These are phyloP conservation scores for Filobasidium floriforme DNA, from an alignment of 768 basidiomycete species.

Conservation along the genomic window DNA sequence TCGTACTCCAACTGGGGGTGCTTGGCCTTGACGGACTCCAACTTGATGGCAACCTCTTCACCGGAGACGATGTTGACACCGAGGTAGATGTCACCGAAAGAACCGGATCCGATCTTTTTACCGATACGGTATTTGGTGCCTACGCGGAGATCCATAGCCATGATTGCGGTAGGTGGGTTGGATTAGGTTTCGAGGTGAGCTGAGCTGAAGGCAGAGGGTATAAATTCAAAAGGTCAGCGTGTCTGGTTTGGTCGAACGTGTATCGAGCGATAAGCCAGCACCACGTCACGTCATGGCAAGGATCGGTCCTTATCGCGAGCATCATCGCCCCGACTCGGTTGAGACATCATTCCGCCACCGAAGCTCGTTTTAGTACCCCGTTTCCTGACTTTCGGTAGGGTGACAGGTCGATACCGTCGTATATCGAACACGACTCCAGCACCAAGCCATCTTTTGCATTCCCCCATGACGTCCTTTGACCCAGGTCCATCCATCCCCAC, in stretches of 20 bases:
- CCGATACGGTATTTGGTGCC: constrained; percentile 77
- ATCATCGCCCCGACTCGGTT: too few species aligned
- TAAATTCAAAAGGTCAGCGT: neutral
- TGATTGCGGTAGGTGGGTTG: neutral
- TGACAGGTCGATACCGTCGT: too few species aligned
- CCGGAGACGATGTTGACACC: constrained; percentile 99
- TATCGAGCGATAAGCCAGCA: too few species aligned
- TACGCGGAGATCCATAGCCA: constrained; percentile 37
- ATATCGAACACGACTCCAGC: too few species aligned
- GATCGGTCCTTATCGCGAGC: too few species aligned
- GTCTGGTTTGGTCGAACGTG: neutral
- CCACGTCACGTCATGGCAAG: too few species aligned
- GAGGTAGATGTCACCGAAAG: constrained; percentile 99
- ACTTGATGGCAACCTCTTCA: constrained; percentile 99
- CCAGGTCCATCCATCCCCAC: too few species aligned
- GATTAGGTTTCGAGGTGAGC: neutral
- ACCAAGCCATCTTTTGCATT: too few species aligned
- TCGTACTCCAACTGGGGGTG: constrained; percentile 96
- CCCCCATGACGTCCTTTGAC: too few species aligned
- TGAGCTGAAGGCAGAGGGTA: neutral
- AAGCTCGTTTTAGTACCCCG: too few species aligned
- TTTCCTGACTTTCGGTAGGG: too few species aligned
- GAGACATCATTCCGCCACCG: too few species aligned
- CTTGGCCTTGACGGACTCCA: constrained; percentile 99
- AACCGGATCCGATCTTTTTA: constrained; percentile 98